These are phyloP conservation scores for Nevesoporus exiguus DNA, from an alignment of 768 basidiomycete genomes.

Conservation along the genomic window DNA sequence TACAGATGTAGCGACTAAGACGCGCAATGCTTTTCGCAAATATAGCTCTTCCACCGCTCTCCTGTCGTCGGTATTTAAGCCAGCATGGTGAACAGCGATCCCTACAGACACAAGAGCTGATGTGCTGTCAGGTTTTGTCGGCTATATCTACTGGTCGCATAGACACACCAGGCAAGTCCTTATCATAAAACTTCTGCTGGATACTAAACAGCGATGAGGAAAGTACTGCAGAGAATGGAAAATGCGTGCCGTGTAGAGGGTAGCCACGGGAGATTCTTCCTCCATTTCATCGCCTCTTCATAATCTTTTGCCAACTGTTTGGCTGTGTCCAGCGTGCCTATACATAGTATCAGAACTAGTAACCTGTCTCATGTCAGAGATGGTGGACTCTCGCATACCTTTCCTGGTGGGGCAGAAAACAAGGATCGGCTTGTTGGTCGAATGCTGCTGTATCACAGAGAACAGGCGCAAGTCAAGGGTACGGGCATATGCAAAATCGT, in stretches of 20 bases:
- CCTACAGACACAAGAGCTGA: conserved; percentile 67
- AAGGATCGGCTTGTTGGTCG: conserved; percentile 78
- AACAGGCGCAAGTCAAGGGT: conserved; percentile 74
- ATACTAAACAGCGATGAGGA: conserved; percentile 39
- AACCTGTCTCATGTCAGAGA: background rate
- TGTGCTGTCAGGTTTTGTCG: conserved; percentile 4
- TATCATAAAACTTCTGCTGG: conserved; percentile 59
- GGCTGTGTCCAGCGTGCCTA: conserved; percentile 66
- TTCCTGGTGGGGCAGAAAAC: conserved; percentile 89
- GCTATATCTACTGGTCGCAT: background rate
- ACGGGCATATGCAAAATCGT: conserved; percentile 76
- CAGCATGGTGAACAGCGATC: conserved; percentile 92
- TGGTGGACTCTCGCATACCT: conserved; percentile 41
- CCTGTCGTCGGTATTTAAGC: conserved; percentile 71
- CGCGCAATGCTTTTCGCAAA: conserved; percentile 54
- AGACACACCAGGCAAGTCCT: conserved; percentile 49
- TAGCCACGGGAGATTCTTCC: conserved; percentile 63
- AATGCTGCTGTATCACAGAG: conserved; percentile 65
- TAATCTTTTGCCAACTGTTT: conserved; percentile 76
- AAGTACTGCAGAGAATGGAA: background rate
- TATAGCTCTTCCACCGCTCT: conserved; percentile 71
- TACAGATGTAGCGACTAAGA: conserved; percentile 84
- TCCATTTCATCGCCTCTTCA: conserved; percentile 48
- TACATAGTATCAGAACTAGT: background rate
- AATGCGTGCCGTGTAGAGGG: conserved; percentile 47